Percentiles rank a stretch among this genome's conserved stretches.
phyloP scores from a whole-genome alignment of 2,329 filamentous ascomycete species.

The Aspergillus eucalypticola region DNA sequence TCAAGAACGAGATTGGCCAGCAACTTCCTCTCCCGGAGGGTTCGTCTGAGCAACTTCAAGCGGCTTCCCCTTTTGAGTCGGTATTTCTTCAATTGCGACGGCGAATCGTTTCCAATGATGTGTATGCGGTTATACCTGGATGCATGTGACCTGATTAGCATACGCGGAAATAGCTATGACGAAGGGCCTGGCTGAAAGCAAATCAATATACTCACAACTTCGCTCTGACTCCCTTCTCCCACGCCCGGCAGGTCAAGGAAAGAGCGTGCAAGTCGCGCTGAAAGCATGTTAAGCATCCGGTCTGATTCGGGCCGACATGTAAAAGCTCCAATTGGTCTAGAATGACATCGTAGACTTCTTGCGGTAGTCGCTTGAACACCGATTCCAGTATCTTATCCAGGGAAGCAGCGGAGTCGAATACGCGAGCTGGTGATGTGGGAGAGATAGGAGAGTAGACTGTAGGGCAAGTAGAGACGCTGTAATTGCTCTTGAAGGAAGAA shows the following conservation, averaged over 20 bases:
- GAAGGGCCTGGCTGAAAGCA: too few species aligned
- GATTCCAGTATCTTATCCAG: constrained; percentile 36
- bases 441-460: constrained; percentile 42
- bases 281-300: constrained; percentile 55
- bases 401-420: constrained; percentile 42
- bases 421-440: constrained; percentile 35
- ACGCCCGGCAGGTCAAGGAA: constrained; percentile 57
- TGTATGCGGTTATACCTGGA: constrained; percentile 52
- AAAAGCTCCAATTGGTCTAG: constrained; percentile 51
- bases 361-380: constrained; percentile 50
- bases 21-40: constrained; percentile 52
- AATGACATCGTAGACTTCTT: constrained; percentile 58
- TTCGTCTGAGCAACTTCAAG: constrained; percentile 56
- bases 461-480: constrained; percentile 39
- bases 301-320: constrained; percentile 42
- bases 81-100: constrained; percentile 49
- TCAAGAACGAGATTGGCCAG: constrained; percentile 56
- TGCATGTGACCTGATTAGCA: constrained; percentile 12
- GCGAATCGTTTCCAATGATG: constrained; percentile 51
- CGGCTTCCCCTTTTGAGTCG: constrained; percentile 52
- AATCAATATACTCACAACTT: constrained; percentile 48
- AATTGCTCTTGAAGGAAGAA: constrained; percentile 42
- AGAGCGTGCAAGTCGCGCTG: constrained; percentile 56
- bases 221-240: constrained; percentile 54
- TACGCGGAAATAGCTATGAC: not conserved